Evolutionary conservation across 1,284 basidiomycete genomes (phyloP), one percentile per base, ranked within the genome.

Genomic region (Rhodotorula glutinis): DNA sequence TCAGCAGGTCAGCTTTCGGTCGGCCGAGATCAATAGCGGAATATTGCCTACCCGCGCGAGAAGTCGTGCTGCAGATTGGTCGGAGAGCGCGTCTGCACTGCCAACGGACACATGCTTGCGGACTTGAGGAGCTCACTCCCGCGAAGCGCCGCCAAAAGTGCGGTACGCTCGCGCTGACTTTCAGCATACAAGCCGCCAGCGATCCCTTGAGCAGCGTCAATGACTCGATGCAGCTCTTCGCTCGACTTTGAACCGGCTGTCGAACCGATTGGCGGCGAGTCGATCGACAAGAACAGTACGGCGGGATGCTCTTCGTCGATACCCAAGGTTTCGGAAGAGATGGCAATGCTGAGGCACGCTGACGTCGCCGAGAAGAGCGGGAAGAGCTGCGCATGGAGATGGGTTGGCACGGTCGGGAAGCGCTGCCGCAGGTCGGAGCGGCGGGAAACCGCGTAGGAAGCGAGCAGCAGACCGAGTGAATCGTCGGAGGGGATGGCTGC

Each of bases 111-210:
- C 23, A 11, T 8, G 9, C 23, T 51, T 16, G 17, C 61, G 9
- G 55, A 92, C 85, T 82, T 87, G 80, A 63, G 91, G 89, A 89
- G 19, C 75, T 88, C 86, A 69, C 87, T 88, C 7, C 81, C 79
- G 55, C 84, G 80, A 38, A 95, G 83, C 8, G 85, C 84, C 41
- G 85, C 81, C 55, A 92, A 76, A 40, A 94, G 80, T 54, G 86
- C 84, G 69, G 79, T 79, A 74, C 86, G 85, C 77, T 92, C 86
- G 58, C 87, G 82, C 64, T 85, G 85, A 8, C 91, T 93, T 81
- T 95, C 91, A 25, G 90, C 90, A 77, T 92, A 96, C 85, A 95
- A 90, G 25, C 62, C 62, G 67, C 86, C 74, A 3, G 84, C 75
- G 85, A 88, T 79, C 27, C 82, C 82, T 76, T 89, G 89, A n/a